These are phyloP conservation scores for Emmonsiellopsis sp. DNA, from an alignment of 2,329 filamentous ascomycete species.

Conservation along the genomic window DNA sequence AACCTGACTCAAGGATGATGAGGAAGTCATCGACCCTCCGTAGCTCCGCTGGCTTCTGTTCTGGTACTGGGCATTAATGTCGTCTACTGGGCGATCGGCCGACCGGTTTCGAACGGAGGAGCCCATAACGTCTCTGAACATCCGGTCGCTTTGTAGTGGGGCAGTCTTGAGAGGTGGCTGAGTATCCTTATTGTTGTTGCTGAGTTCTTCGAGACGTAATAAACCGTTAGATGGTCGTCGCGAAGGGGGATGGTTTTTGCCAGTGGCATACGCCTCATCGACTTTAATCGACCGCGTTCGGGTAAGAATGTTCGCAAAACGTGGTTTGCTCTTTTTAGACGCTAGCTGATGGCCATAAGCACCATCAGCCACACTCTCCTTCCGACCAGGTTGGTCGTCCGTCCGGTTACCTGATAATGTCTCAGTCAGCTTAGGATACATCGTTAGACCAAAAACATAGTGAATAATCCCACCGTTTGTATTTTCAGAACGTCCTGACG, in stretches of 20 bases:
- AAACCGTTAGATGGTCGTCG: constrained; percentile 32
- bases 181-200: constrained; percentile 19
- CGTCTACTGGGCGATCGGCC: constrained; percentile 47
- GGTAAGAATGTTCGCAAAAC: constrained; percentile 35
- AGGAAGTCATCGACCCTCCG: constrained; percentile 32
- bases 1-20: constrained; percentile 38
- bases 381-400: constrained; percentile 8
- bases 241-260: constrained; percentile 15
- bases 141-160: constrained; percentile 56
- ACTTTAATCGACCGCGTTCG: constrained; percentile 36
- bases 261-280: constrained; percentile 30
- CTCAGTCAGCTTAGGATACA: background rate
- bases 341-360: constrained; percentile 17
- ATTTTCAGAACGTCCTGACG: constrained; percentile 19
- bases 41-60: constrained; percentile 22
- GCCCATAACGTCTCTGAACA: constrained; percentile 57
- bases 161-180: constrained; percentile 50
- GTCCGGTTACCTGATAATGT: constrained; percentile 5
- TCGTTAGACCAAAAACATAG: background rate
- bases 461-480: constrained; percentile 18
- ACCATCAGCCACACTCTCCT: constrained; percentile 13
- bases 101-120: constrained; percentile 61
- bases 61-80: constrained; percentile 21
- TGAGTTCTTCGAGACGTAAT: constrained; percentile 28
- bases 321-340: constrained; percentile 34